Evolutionary conservation across 2,329 filamentous ascomycete species (phyloP).

Genomic region (Penicillium aurantiogriseum): DNA sequence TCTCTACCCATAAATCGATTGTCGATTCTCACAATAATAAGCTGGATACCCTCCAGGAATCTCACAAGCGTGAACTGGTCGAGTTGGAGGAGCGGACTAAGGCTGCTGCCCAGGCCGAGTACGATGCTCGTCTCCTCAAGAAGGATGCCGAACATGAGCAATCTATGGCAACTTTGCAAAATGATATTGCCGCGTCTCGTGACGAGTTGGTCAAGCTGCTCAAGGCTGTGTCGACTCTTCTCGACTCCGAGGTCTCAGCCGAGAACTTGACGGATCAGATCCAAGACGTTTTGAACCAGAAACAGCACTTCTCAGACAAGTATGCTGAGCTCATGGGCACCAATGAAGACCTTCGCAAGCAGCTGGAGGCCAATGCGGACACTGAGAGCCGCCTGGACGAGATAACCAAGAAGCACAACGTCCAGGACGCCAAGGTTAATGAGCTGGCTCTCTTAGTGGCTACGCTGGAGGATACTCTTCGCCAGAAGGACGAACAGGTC

Average conservation of each 20-base stretch:
- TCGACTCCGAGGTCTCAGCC: constrained; percentile 53
- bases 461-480: constrained; percentile 47
- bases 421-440: constrained; percentile 58
- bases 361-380: constrained; percentile 38
- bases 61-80: constrained; percentile 48
- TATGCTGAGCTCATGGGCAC: constrained; percentile 42
- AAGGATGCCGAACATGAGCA: constrained; percentile 62
- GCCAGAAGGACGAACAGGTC: constrained; percentile 44
- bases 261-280: constrained; percentile 61
- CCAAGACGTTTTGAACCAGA: constrained; percentile 51
- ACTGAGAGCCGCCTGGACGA: constrained; percentile 38
- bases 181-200: constrained; percentile 63
- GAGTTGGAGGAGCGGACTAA: constrained; percentile 40
- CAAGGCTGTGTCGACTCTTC: constrained; percentile 53
- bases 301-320: constrained; percentile 44
- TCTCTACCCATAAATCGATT: constrained; percentile 56
- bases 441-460: constrained; percentile 53
- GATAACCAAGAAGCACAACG: constrained; percentile 39
- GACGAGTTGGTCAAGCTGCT: constrained; percentile 66
- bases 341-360: constrained; percentile 41
- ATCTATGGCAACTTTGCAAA: constrained; percentile 58
- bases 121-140: constrained; percentile 40
- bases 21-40: constrained; percentile 55
- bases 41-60: constrained; percentile 53
- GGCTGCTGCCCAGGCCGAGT: constrained; percentile 38